A percentile compares a stretch with the other conserved stretches of the same genome.
phyloP scores from a whole-genome alignment of 345 rosid species.

The Eucalyptus victrix region DNA sequence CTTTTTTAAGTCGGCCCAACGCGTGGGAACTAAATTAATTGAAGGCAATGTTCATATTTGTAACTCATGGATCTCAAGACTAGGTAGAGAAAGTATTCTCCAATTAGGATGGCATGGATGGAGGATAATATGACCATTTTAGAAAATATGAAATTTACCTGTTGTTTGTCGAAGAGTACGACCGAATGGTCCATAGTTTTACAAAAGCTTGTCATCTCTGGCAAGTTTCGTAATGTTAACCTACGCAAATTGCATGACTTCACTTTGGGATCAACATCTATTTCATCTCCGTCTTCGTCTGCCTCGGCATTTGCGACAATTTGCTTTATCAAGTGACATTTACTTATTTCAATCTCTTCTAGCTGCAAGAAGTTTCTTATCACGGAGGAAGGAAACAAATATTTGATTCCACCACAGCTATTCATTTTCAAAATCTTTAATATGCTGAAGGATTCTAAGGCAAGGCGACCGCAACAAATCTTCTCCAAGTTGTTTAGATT shows the following conservation, averaged over 20 bases:
- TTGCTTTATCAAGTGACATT: not conserved
- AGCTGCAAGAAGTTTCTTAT: not conserved
- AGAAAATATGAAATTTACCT: not conserved
- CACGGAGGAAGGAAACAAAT: not conserved
- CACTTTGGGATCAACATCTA: not conserved
- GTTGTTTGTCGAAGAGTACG: not conserved
- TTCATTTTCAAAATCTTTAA: not conserved
- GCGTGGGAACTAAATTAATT: too few relatives aligned
- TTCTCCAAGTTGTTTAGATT: not conserved
- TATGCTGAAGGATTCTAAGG: not conserved
- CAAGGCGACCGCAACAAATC: not conserved
- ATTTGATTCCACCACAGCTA: not conserved
- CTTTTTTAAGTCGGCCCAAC: accelerated
- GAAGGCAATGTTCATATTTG: too few relatives aligned
- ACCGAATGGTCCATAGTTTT: not conserved
- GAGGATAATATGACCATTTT: not conserved
- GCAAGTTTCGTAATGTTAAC: not conserved
- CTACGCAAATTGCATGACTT: not conserved
- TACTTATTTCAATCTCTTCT: not conserved
- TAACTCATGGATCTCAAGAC: not conserved
- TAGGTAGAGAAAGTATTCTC: not conserved
- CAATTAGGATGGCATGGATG: accelerated
- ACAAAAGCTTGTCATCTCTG: not conserved
- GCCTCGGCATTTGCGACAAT: too few relatives aligned
- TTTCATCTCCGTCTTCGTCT: not conserved